A percentile compares a stretch with the other conserved stretches of the same genome.
phyloP scores from a whole-genome alignment of 2,329 filamentous ascomycete species.

The Gliomastix tumulicola region DNA sequence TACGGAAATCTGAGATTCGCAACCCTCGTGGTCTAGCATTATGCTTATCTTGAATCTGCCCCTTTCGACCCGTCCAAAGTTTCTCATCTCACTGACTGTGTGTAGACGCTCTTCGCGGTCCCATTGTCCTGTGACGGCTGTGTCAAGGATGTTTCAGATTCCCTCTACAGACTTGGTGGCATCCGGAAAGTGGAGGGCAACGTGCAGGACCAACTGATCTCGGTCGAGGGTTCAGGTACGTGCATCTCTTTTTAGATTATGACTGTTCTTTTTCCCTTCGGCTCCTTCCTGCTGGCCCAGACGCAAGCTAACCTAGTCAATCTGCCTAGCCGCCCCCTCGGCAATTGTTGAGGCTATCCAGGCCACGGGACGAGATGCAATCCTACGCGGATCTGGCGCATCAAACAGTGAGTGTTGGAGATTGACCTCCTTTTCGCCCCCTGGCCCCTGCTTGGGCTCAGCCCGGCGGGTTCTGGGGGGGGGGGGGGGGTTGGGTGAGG shows the following conservation, averaged over 20 bases:
- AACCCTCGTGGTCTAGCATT: too few species aligned
- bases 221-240: slow-evolving; percentile 74
- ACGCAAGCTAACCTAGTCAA: too few species aligned
- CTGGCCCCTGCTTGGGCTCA: too few species aligned
- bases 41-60: too few species aligned
- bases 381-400: slow-evolving; percentile 79
- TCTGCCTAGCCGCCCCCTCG: slow-evolving; percentile 66
- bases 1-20: too few species aligned
- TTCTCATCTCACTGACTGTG: too few species aligned
- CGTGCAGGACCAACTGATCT: slow-evolving; percentile 75
- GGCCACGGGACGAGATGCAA: slow-evolving; percentile 85
- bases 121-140: slow-evolving; percentile 88
- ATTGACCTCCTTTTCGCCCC: slow-evolving; percentile 4
- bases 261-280: too few species aligned
- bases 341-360: slow-evolving; percentile 86
- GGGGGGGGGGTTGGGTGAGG: too few species aligned
- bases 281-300: too few species aligned
- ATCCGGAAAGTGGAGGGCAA: slow-evolving; percentile 79
- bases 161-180: slow-evolving; percentile 69
- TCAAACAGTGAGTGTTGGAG: slow-evolving; percentile 63
- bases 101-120: slow-evolving; percentile 86
- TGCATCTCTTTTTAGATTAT: slow-evolving; percentile 1
- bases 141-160: slow-evolving; percentile 76
- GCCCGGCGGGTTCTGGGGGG: too few species aligned
- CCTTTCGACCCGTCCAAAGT: too few species aligned